Conservation (phyloP, 768 basidiomycete species). For the Gyrodon lividus region DNA sequence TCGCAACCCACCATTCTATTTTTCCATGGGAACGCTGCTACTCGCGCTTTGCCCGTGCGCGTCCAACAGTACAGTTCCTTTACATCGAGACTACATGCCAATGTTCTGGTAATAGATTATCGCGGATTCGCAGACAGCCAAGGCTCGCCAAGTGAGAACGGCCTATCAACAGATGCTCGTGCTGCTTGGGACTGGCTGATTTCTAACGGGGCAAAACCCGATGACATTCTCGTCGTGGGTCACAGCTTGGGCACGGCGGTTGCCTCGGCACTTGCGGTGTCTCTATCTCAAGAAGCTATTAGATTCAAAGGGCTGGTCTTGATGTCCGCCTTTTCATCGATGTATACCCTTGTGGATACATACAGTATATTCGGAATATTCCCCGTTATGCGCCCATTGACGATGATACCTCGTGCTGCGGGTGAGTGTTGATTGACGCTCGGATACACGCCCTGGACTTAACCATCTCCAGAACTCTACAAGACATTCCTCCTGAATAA, state of each 20-base stretch:
- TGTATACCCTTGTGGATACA: constrained; percentile 60
- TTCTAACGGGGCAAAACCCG: constrained; percentile 50
- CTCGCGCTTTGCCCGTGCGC: constrained; percentile 66
- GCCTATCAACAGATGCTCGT: constrained; percentile 69
- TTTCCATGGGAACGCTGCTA: constrained; percentile 88
- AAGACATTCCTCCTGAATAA: constrained; percentile 52
- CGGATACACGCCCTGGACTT: background rate
- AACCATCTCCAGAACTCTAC: constrained; percentile 44
- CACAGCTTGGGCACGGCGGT: constrained; percentile 92
- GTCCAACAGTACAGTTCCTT: constrained; percentile 68
- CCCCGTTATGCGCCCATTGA: constrained; percentile 71
- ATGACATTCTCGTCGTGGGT: constrained; percentile 73
- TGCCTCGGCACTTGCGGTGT: constrained; percentile 45
- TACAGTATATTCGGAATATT: constrained; percentile 65
- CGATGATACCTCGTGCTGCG: constrained; percentile 56
- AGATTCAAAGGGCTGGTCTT: constrained; percentile 49
- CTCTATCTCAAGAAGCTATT: constrained; percentile 45
- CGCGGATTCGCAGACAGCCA: constrained; percentile 89
- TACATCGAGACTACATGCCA: constrained; percentile 62
- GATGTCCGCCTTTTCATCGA: constrained; percentile 56
- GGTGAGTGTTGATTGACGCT: constrained; percentile 44
- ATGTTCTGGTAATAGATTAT: constrained; percentile 88
- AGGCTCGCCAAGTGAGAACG: constrained; percentile 73
- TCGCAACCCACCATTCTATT: constrained; percentile 79
- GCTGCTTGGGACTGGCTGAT: constrained; percentile 81